Base-by-base conservation (phyloP, 2,329 filamentous ascomycete species). In the Tetracladium maxilliforme region DNA sequence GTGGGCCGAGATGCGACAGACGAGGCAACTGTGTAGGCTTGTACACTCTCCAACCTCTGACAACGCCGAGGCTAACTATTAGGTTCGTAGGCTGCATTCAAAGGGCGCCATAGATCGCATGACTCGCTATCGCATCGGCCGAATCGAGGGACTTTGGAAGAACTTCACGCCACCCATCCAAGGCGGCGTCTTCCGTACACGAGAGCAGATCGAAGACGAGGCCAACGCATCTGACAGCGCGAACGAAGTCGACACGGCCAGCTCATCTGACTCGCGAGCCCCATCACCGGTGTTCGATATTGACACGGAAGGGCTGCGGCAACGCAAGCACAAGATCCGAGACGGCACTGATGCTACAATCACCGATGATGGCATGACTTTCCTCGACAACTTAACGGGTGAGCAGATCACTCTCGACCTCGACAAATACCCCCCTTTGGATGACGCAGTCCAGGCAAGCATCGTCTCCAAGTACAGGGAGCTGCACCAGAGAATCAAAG, bases 151-250 rank as follows among this genome's bases (percentile, higher is more conserved):
- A 16, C 59, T 56, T 32, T 98, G 90, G 90, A 56, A 58, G 33
- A 94, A 94, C 49, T 92, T 94, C 44, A 42, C 80, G 6, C 86
- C 90, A 5, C 87, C 90, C 1, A 87, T 95, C 26, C 87, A 95
- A 49, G 86, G 84, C 29, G 87, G 87, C 21, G 62, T 64, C 30
- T 92, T 86, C 49, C 66, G 75, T n/a, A 19, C 25, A 10, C 15
- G 21, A 20, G 40, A 45, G 10, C 34, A 35, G 23, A 44, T 53
- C 14, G 45, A 51, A 6, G 48, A 54, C 22, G 45, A 51, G 17
- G 51, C 49, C 24, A 48, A 51, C 22, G 6, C 16, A 18, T 6
- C 16, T 7, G 12, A 14, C 14, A 10, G 14, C 6, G 21, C 11
- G 7, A 12, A 7, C 7, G 24, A 21, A 7, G 11, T 8, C 18